Evolutionary conservation across 306 rosid genomes (phyloP).

Genomic region (Glycine tomentella): DNA sequence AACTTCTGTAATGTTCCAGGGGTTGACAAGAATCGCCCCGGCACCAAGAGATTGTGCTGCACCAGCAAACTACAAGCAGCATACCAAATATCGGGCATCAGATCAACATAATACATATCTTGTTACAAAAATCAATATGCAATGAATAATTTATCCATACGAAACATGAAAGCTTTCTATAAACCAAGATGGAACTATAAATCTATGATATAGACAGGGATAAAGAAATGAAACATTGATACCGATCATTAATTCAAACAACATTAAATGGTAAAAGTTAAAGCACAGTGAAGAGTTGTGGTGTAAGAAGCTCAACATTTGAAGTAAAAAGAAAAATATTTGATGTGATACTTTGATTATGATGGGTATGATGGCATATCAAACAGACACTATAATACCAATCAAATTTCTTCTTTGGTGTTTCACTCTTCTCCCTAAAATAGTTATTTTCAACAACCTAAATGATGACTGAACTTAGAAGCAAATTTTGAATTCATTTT

Average conservation of each 20-base stretch:
- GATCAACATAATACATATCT: constrained; percentile 39
- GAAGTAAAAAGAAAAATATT: too few species aligned
- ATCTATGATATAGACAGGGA: background rate
- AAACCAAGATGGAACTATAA: constrained; percentile 10
- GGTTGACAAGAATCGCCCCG: constrained; percentile 93
- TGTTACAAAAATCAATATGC: constrained; percentile 16
- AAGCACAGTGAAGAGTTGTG: background rate
- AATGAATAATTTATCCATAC: constrained; percentile 2
- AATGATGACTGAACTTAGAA: background rate
- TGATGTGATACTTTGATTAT: too few species aligned
- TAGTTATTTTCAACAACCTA: background rate
- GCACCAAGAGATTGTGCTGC: constrained; percentile 99
- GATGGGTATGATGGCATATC: too few species aligned
- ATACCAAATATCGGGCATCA: constrained; percentile 30
- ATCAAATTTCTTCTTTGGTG: background rate
- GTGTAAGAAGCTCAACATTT: background rate
- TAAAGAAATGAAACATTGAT: background rate
- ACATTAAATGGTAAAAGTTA: constrained; percentile 13
- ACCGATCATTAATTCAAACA: background rate
- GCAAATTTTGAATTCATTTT: background rate
- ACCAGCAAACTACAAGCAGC: constrained; percentile 86
- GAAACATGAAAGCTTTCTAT: constrained; percentile 8
- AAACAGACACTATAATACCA: background rate
- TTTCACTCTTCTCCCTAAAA: background rate
- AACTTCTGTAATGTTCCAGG: constrained; percentile 93